Base-by-base conservation (phyloP, 2,329 filamentous ascomycete genomes). In the Ophiobolus disseminans region DNA sequence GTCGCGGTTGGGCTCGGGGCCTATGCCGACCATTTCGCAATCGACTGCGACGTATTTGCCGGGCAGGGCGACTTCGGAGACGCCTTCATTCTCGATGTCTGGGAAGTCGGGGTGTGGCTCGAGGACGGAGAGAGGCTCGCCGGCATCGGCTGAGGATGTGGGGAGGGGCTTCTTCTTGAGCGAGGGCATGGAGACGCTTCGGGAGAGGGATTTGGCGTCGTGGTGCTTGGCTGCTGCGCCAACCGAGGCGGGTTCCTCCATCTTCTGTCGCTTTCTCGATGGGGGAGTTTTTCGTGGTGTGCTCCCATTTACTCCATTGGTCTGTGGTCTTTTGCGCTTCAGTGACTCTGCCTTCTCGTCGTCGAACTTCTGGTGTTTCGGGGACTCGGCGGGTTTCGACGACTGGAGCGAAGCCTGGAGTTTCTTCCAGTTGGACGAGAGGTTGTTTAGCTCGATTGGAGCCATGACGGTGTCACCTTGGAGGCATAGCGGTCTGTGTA, bases 1-100 rank as follows among this genome's bases (percentile, higher is more conserved):
- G 66, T 86, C 83, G 56, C 87, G 80, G 40, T 85, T 85, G 3
- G 83, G 77, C 30, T 75, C 71, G 5, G 84, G 73, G 0, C 88
- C 89, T 10, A 95, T 85, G 38, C 93, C 94, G 20, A 99, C 94
- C 94, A 99, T 99, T 76, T 99, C 94, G 73, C 94, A 99, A 77
- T 99, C 94, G 37, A 99, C 84, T 16, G 90, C 89, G 32, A 99
- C 77, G 71, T 96, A 99, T 80, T 94, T 96, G 41, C 93, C 94
- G 16, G 92, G 77, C 43, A 91, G 84, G 26, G 88, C 75, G 5
- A 81, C 83, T 19, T 77, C 72, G 55, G 68, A 72, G 2, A 76
- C 63, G 45, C 78, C 76, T 54, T 72, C 70, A 54, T 80, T 79
- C 45, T 72, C 66, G 38, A 74, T 60, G 39, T 80, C 63, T 57